Conservation (phyloP, 352 stramenopile species). For the Halophytophthora batemanensis region DNA sequence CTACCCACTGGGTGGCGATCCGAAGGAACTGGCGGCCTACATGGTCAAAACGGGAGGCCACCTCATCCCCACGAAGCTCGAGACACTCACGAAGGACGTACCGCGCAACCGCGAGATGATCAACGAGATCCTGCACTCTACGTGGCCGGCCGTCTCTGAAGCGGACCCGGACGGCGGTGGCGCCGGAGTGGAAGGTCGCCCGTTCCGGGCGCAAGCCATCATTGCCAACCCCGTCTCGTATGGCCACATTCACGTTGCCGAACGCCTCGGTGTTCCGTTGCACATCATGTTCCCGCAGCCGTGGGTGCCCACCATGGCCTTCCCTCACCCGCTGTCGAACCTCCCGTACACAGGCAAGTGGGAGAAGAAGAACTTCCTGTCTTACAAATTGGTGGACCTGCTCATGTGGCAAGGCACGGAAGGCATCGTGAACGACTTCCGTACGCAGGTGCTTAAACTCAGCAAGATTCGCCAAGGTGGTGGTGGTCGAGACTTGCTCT, state of each 20-base stretch:
- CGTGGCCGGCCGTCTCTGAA: constrained; percentile 85
- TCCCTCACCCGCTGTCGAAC: constrained; percentile 89
- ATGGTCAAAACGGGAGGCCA: constrained; percentile 90
- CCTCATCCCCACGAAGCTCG: constrained; percentile 64
- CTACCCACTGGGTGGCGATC: constrained; percentile 71
- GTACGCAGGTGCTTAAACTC: constrained; percentile 53
- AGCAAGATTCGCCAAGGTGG: constrained; percentile 64
- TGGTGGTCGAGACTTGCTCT: constrained; percentile 46
- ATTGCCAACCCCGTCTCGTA: constrained; percentile 94
- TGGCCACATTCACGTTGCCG: constrained; percentile 91
- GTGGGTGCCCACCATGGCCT: constrained; percentile 83
- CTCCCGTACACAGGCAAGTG: constrained; percentile 69
- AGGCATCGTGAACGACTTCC: constrained; percentile 81
- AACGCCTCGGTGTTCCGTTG: constrained; percentile 88
- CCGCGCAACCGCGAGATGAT: constrained; percentile 89
- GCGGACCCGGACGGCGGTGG: constrained; percentile 70
- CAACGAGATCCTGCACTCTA: constrained; percentile 83
- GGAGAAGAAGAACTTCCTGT: constrained; percentile 72
- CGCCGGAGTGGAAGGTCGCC: constrained; percentile 29
- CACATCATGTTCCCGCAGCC: constrained; percentile 95
- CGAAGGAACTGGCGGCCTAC: constrained; percentile 82
- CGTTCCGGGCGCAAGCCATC: constrained; percentile 89
- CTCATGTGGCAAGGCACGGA: constrained; percentile 70
- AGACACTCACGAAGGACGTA: constrained; percentile 63
- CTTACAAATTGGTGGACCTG: constrained; percentile 86